phyloP scores from a whole-genome alignment of 139 green algal species.

The Chlorella sp. region DNA sequence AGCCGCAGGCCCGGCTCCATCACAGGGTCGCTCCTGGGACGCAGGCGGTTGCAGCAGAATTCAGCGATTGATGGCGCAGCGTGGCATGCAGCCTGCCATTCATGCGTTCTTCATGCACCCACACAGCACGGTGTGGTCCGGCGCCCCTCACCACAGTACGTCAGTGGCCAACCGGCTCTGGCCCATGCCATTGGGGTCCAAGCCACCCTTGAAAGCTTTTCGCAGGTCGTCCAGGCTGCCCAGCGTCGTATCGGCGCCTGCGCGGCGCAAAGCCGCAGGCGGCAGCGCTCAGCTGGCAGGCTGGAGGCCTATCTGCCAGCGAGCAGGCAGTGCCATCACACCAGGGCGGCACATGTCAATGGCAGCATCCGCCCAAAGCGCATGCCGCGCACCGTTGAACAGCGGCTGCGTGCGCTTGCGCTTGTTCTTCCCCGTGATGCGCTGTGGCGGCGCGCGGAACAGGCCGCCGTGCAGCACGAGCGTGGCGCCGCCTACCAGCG shows the following conservation, averaged over 20 bases:
- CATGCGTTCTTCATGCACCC: too few species aligned
- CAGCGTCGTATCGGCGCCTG: slow-evolving; percentile 38
- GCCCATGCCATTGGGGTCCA: slow-evolving; percentile 76
- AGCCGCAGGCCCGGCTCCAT: slow-evolving; percentile 58
- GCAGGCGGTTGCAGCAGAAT: too few species aligned
- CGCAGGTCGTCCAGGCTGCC: slow-evolving; percentile 77
- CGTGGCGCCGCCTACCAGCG: slow-evolving; percentile 61
- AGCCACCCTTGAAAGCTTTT: slow-evolving; percentile 68
- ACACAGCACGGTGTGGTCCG: too few species aligned
- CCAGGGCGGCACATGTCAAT: too few species aligned
- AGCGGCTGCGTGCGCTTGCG: slow-evolving; percentile 25
- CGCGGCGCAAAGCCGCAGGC: too few species aligned
- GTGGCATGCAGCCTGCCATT: too few species aligned
- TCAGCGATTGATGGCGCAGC: too few species aligned
- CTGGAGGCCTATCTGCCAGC: too few species aligned
- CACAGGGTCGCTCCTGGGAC: slow-evolving; percentile 39
- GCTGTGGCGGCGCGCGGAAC: slow-evolving; percentile 27
- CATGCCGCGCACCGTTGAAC: background rate
- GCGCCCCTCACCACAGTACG: slow-evolving; percentile 97
- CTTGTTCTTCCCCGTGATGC: slow-evolving; percentile 33
- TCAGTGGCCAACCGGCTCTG: slow-evolving; percentile 70
- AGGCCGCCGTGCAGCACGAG: slow-evolving; percentile 90
- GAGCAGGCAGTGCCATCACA: too few species aligned
- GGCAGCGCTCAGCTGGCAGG: too few species aligned
- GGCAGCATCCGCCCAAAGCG: background rate